Percentiles rank a stretch among this genome's conserved stretches.
These are phyloP conservation scores for Silene vulgaris DNA, from an alignment of 179 eudicot genomes.

Conservation along the genomic window DNA sequence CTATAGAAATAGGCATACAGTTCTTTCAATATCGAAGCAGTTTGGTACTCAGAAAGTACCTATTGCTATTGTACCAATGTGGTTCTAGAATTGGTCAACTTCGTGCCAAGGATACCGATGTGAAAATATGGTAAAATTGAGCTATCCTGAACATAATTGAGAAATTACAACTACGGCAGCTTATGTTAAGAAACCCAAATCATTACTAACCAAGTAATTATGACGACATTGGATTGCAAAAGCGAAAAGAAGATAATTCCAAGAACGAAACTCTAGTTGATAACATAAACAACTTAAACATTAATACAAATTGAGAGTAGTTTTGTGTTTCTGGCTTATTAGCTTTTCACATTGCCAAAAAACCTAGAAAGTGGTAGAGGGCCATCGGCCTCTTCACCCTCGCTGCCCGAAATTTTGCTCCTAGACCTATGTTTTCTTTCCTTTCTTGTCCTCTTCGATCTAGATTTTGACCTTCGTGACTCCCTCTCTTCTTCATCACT, in stretches of 20 bases:
- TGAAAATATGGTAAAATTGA: background rate
- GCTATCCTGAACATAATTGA: background rate
- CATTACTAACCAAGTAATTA: conserved; percentile 15
- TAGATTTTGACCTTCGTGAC: conserved; percentile 65
- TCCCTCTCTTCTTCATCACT: conserved; percentile 78
- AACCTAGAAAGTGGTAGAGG: conserved; percentile 95
- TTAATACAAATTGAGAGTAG: conserved; percentile 21
- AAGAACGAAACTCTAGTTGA: conserved; percentile 19
- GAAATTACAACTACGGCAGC: background rate
- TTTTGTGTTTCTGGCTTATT: conserved; percentile 19
- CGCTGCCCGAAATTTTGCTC: conserved; percentile 58
- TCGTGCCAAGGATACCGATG: background rate
- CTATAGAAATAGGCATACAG: too few species aligned
- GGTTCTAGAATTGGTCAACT: background rate
- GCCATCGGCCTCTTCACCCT: conserved; percentile 52
- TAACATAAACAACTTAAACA: conserved; percentile 21
- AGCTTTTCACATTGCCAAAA: conserved; percentile 70
- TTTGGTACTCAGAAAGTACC: too few species aligned
- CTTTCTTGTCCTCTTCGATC: conserved; percentile 60
- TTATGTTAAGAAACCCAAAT: background rate
- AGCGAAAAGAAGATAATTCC: background rate
- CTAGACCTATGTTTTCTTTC: conserved; percentile 63
- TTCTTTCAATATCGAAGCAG: too few species aligned
- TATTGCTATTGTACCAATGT: too few species aligned
- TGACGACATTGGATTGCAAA: background rate